These are phyloP conservation scores for Penicillium maclennaniae DNA, from an alignment of 495 filamentous ascomycete species.

Conservation along the genomic window DNA sequence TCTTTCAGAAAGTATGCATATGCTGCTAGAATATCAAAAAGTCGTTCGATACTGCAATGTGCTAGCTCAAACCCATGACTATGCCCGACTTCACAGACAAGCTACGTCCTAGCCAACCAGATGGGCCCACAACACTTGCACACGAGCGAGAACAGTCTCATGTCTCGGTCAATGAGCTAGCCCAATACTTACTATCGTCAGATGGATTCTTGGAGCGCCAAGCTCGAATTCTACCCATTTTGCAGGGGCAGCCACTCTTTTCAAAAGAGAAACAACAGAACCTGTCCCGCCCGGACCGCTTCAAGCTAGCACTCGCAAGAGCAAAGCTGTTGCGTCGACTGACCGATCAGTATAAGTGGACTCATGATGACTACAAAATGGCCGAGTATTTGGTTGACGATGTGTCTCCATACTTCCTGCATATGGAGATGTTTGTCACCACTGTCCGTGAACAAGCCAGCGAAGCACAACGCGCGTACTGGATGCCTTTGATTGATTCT, in stretches of 20 bases:
- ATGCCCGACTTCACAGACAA: slow-evolving; percentile 48
- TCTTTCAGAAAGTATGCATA: neutral
- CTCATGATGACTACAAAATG: slow-evolving; percentile 40
- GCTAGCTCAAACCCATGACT: neutral
- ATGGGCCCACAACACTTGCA: slow-evolving; percentile 35
- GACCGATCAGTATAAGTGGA: slow-evolving; percentile 37
- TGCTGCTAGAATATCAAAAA: neutral
- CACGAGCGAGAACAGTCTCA: slow-evolving; percentile 36
- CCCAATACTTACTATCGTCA: slow-evolving; percentile 35
- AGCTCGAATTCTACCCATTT: slow-evolving; percentile 31
- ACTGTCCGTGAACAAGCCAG: slow-evolving; percentile 45
- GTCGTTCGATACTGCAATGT: neutral
- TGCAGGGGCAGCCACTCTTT: slow-evolving; percentile 38
- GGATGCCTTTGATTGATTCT: slow-evolving; percentile 41
- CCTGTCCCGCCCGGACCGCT: slow-evolving; percentile 42
- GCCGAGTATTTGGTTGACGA: slow-evolving; percentile 43
- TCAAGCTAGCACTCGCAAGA: slow-evolving; percentile 44
- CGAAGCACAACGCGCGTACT: slow-evolving; percentile 40
- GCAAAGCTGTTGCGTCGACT: slow-evolving; percentile 44
- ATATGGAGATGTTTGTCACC: slow-evolving; percentile 31
- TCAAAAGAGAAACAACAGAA: slow-evolving; percentile 42
- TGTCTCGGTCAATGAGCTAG: slow-evolving; percentile 34
- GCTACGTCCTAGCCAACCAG: slow-evolving; percentile 36
- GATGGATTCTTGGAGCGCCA: slow-evolving; percentile 44
- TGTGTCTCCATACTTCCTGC: slow-evolving; percentile 42